Base-by-base conservation (phyloP, 495 filamentous ascomycete genomes). In the Aspergillus sclerotiicarbonarius region DNA sequence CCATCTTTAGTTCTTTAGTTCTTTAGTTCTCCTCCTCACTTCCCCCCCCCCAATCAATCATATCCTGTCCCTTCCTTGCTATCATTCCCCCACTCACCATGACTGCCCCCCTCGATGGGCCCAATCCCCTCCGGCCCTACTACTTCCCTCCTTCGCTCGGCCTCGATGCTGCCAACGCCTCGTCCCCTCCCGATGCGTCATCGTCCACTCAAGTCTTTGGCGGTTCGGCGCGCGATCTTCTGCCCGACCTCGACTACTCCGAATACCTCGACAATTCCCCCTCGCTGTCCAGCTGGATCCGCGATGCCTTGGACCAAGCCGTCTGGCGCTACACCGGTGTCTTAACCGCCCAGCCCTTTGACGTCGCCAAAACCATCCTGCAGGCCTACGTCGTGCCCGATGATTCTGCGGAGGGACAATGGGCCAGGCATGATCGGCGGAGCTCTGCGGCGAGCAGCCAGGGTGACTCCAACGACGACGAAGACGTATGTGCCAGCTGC, bases 41-140 rank as follows among this genome's bases (percentile, higher is more conserved):
- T 61, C 41, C 54, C 60, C 19, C 57, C 57, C 46, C 58, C 57
- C 53, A 45, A 53, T 19, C 41, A 32, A 51, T 16, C 21, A 8
- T n/a, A n/a, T 50, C 16, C 6, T n/a, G 33, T 19, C 29, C 29
- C 25, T 12, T 18, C 39, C 18, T 59, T 54, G 45, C 50, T 62
- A 55, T 57, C 62, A 56, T 57, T 49, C 35, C 60, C 55, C 60
- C 50, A 55, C 35, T 43, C 56, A 6, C 51, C 46, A 80, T 74
- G 75, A 68, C 72, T 55, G 58, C 77, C 33, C 74, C 76, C 62
- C 73, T 74, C 65, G 81, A 83, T 63, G 85, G 84, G 61, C 88
- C 89, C 55, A 98, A 98, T 73, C 94, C 94, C 56, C 80, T 98
- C 46, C 83, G 94, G 59, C 94, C 94, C 1, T 98, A 98, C 74